These are phyloP conservation scores for Funneliformis caledonium DNA, from an alignment of 371 early-diverging fungal genomes.

Conservation along the genomic window DNA sequence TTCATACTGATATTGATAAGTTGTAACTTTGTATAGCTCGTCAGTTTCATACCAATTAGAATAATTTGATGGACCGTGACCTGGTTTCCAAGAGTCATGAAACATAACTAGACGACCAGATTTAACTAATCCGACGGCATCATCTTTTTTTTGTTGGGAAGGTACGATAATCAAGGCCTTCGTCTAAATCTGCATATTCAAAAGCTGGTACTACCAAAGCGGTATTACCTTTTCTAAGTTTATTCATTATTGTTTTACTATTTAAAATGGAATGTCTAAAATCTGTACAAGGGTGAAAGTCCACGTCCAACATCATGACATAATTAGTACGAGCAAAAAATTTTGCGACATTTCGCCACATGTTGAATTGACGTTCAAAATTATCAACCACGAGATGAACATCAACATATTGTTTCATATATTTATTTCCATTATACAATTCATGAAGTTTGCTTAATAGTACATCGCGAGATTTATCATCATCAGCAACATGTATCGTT, in stretches of 20 bases:
- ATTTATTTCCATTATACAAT: conserved; percentile 56
- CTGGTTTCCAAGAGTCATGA: conserved; percentile 63
- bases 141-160: conserved; percentile 62
- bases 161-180: conserved; percentile 57
- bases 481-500: conserved; percentile 66
- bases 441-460: conserved; percentile 57
- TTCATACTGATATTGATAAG: conserved; percentile 70
- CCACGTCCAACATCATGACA: conserved; percentile 74
- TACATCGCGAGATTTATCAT: conserved; percentile 51
- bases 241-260: conserved; percentile 49
- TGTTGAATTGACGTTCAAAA: conserved; percentile 72
- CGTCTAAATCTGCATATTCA: conserved; percentile 60
- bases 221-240: conserved; percentile 53
- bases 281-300: conserved; percentile 70
- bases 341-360: conserved; percentile 75
- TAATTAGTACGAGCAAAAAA: conserved; percentile 70
- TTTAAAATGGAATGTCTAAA: conserved; percentile 55
- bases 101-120: conserved; percentile 63
- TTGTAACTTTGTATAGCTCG: conserved; percentile 58
- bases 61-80: conserved; percentile 72
- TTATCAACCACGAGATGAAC: conserved; percentile 66
- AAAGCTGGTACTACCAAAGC: conserved; percentile 72
- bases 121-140: conserved; percentile 50
- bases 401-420: conserved; percentile 64
- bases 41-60: conserved; percentile 58